phyloP scores from a whole-genome alignment of 2,329 filamentous ascomycete genomes.

The Clonostachys chloroleuca region DNA sequence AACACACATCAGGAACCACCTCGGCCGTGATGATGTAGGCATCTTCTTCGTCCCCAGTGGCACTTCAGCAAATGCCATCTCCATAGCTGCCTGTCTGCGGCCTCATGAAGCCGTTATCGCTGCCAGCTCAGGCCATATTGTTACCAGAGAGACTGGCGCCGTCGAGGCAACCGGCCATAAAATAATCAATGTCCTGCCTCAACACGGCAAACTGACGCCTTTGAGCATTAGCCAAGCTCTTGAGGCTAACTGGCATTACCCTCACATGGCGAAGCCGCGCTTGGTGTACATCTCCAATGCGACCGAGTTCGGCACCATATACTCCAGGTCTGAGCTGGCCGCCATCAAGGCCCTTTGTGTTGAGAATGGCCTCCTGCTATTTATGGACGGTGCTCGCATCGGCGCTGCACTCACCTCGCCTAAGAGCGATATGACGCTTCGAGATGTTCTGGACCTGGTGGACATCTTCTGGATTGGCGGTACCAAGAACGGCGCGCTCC shows the following conservation, averaged over 20 bases:
- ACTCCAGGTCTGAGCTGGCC: conserved; percentile 32
- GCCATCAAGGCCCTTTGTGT: conserved; percentile 37
- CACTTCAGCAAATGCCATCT: conserved; percentile 46
- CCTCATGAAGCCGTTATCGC: conserved; percentile 48
- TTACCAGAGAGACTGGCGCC: conserved; percentile 42
- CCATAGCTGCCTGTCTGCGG: conserved; percentile 43
- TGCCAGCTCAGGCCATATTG: conserved; percentile 42
- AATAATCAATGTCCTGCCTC: conserved; percentile 39
- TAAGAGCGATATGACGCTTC: conserved; percentile 31
- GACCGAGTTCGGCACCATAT: conserved; percentile 44
- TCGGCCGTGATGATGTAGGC: conserved; percentile 31
- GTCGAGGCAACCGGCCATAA: conserved; percentile 47
- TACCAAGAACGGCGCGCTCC: conserved; percentile 44
- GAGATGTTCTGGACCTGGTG: conserved; percentile 37
- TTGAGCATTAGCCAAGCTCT: conserved; percentile 32
- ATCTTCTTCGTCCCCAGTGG: conserved; percentile 48
- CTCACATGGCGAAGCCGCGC: conserved; percentile 44
- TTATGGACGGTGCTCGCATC: conserved; percentile 43
- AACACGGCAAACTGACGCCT: conserved; percentile 41
- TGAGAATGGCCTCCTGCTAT: conserved; percentile 30
- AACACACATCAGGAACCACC: conserved; percentile 30
- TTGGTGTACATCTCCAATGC: conserved; percentile 49
- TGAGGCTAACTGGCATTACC: conserved; percentile 43
- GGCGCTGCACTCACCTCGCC: conserved; percentile 33
- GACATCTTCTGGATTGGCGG: conserved; percentile 52